Conservation (phyloP, 768 basidiomycete genomes). For the Suillus paluster region DNA sequence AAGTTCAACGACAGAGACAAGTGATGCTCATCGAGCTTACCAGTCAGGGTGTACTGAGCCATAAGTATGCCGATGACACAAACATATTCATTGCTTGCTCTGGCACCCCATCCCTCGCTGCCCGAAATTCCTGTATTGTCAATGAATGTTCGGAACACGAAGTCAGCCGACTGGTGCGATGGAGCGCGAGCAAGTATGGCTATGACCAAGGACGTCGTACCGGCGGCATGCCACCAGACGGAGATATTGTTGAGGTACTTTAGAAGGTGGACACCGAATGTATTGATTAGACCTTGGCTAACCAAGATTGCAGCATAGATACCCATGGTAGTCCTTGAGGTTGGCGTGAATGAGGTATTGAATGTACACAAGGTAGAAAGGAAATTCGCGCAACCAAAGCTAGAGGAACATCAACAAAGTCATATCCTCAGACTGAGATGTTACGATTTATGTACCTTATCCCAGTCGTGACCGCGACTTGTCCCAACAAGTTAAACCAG, state of each 20-base stretch:
- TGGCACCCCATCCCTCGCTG: slow-evolving; percentile 60
- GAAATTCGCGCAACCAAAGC: slow-evolving; percentile 70
- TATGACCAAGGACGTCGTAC: slow-evolving; percentile 68
- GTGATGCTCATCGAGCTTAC: slow-evolving; percentile 32
- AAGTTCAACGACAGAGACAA: background rate
- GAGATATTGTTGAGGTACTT: slow-evolving; percentile 74
- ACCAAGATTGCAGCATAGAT: slow-evolving; percentile 71
- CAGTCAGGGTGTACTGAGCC: slow-evolving; percentile 79
- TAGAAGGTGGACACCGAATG: slow-evolving; percentile 70
- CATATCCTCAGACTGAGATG: background rate
- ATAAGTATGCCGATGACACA: slow-evolving; percentile 72
- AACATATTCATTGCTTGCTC: slow-evolving; percentile 74
- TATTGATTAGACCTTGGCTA: slow-evolving; percentile 73
- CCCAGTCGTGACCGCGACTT: slow-evolving; percentile 78
- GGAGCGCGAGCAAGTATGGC: slow-evolving; percentile 76
- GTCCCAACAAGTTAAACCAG: slow-evolving; percentile 76
- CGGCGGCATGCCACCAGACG: slow-evolving; percentile 75
- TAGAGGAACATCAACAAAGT: slow-evolving; percentile 23
- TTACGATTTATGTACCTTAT: slow-evolving; percentile 50
- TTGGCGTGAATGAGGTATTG: slow-evolving; percentile 60
- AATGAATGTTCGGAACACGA: slow-evolving; percentile 73
- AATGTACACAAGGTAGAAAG: slow-evolving; percentile 67
- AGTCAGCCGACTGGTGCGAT: slow-evolving; percentile 64
- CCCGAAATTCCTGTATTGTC: slow-evolving; percentile 63
- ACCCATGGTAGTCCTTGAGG: slow-evolving; percentile 64